Conservation (phyloP, 306 rosid species). For the Myrica gale region DNA sequence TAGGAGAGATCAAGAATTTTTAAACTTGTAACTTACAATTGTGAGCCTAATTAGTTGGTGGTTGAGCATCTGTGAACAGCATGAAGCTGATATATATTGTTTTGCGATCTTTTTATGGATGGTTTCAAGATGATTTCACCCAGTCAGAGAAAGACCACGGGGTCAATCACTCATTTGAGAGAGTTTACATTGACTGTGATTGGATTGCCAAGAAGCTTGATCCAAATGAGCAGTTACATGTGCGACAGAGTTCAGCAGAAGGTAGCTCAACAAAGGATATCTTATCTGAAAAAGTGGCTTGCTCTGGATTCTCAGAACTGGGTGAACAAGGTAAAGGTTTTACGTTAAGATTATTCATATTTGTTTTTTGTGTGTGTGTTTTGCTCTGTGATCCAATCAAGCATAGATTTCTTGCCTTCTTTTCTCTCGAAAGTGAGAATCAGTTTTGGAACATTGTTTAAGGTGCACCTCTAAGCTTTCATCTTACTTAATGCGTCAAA, state of each 20-base stretch:
- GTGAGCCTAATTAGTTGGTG: neutral
- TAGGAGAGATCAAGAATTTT: constrained; percentile 15
- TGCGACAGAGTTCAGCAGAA: constrained; percentile 38
- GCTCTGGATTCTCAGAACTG: constrained; percentile 29
- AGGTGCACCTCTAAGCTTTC: neutral
- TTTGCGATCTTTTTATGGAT: constrained; percentile 27
- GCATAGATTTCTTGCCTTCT: neutral
- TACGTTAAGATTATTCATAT: constrained; percentile 17
- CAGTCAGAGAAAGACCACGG: constrained; percentile 51
- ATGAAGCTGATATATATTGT: constrained; percentile 33
- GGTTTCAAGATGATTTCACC: constrained; percentile 72
- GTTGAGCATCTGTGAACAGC: neutral
- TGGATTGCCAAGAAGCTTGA: constrained; percentile 30
- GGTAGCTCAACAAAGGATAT: constrained; percentile 23
- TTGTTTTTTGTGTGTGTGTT: constrained; percentile 5
- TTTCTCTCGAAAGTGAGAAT: neutral
- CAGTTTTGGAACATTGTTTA: neutral
- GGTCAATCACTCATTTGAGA: constrained; percentile 39
- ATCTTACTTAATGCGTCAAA: neutral
- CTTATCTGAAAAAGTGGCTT: constrained; percentile 26
- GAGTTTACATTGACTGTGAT: constrained; percentile 30
- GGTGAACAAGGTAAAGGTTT: constrained; percentile 51
- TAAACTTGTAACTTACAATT: constrained; percentile 3
- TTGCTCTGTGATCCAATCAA: constrained; percentile 1
- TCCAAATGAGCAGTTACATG: constrained; percentile 31